These are phyloP conservation scores for Lanmaoa rubissima DNA, from an alignment of 768 basidiomycete genomes.

Conservation along the genomic window DNA sequence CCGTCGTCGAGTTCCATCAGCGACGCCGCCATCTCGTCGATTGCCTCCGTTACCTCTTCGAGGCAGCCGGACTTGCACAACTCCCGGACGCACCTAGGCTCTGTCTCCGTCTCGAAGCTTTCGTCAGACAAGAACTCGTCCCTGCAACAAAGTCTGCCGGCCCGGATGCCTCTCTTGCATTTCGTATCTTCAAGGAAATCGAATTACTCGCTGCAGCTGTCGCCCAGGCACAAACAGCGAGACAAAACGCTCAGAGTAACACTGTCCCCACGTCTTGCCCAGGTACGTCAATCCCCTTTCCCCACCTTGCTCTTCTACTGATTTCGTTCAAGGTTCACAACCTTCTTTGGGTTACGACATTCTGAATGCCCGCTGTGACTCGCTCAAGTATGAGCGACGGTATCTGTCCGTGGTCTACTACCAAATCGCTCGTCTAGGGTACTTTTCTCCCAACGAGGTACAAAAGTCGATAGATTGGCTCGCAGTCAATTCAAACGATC, in stretches of 20 bases:
- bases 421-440: constrained; percentile 61
- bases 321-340: constrained; percentile 34
- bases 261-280: constrained; percentile 55
- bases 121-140: constrained; percentile 55
- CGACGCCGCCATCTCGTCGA: constrained; percentile 70
- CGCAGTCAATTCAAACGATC: constrained; percentile 58
- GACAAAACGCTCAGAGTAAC: constrained; percentile 57
- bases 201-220: constrained; percentile 57
- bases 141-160: constrained; percentile 34
- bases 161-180: constrained; percentile 46
- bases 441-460: constrained; percentile 58
- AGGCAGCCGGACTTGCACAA: constrained; percentile 52
- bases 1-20: constrained; percentile 66
- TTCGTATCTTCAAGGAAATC: constrained; percentile 60
- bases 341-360: constrained; percentile 63
- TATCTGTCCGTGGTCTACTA: constrained; percentile 62
- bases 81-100: constrained; percentile 44
- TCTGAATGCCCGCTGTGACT: constrained; percentile 65
- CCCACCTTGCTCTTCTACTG: not conserved
- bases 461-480: constrained; percentile 72
- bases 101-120: constrained; percentile 51
- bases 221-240: constrained; percentile 50
- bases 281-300: constrained; percentile 36
- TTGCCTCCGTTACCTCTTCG: constrained; percentile 66
- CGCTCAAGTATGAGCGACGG: constrained; percentile 71